A percentile compares a stretch with the other conserved stretches of the same genome.
phyloP scores from a whole-genome alignment of 1,284 basidiomycete genomes.

The Tylopilus sp. region DNA sequence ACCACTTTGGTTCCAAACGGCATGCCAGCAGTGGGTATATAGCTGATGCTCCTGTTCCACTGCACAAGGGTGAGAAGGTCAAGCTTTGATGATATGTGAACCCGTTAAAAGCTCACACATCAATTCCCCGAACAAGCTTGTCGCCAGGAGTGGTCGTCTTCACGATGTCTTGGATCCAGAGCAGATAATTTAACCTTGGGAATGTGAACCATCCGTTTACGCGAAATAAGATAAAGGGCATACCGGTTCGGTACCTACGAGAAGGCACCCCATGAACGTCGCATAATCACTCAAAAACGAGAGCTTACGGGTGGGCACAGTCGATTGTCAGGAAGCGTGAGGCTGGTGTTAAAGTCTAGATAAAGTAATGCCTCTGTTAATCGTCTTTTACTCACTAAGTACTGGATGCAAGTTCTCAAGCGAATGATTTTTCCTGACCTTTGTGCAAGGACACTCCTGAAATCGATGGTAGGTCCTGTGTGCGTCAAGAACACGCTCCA shows the following conservation, averaged over 20 bases:
- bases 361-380: slow-evolving; percentile 83
- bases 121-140: slow-evolving; percentile 55
- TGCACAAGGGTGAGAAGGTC: slow-evolving; percentile 43
- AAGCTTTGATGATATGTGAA: background rate
- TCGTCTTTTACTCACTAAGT: slow-evolving; percentile 55
- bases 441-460: slow-evolving; percentile 75
- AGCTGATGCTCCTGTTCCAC: slow-evolving; percentile 91
- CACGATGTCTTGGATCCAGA: slow-evolving; percentile 78
- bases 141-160: slow-evolving; percentile 26
- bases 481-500: slow-evolving; percentile 47
- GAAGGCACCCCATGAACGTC: background rate
- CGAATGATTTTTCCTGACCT: slow-evolving; percentile 55
- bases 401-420: slow-evolving; percentile 4
- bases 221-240: background rate
- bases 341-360: slow-evolving; percentile 76
- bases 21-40: slow-evolving; percentile 90
- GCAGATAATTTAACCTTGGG: slow-evolving; percentile 79
- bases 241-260: slow-evolving; percentile 78
- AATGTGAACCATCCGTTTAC: background rate
- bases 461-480: slow-evolving; percentile 70
- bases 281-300: background rate
- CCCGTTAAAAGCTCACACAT: slow-evolving; percentile 56
- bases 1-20: slow-evolving; percentile 63
- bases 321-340: slow-evolving; percentile 75
- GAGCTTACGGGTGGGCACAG: slow-evolving; percentile 86